Evolutionary conservation across 2,329 filamentous ascomycete genomes (phyloP).

Genomic region (Fusarium caatingaense): DNA sequence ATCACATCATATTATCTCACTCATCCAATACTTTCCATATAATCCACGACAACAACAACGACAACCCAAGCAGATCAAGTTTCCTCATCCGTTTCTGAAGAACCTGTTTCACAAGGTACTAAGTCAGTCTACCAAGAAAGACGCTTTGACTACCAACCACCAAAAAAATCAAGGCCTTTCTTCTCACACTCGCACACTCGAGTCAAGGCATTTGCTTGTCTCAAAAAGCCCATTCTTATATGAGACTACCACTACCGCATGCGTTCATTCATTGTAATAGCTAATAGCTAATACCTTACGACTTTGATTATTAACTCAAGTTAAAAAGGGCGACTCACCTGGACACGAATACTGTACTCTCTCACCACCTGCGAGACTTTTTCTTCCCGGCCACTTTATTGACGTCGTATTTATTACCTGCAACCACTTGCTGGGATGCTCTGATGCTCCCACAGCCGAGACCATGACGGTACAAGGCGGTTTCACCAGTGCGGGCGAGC

Average conservation of each 20-base stretch:
- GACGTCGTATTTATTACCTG: conserved; percentile 35
- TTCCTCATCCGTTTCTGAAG: conserved; percentile 29
- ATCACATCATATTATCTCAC: conserved; percentile 1
- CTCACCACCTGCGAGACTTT: conserved; percentile 1
- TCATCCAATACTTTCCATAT: neutral
- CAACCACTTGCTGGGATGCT: conserved; percentile 45
- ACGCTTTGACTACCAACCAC: conserved; percentile 27
- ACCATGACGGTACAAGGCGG: conserved; percentile 47
- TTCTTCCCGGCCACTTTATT: conserved; percentile 9
- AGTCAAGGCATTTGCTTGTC: conserved; percentile 34
- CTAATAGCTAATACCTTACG: conserved; percentile 31
- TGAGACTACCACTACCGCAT: conserved; percentile 35
- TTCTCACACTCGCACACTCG: neutral
- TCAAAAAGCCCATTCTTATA: conserved; percentile 31
- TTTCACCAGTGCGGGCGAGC: conserved; percentile 46
- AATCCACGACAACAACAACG: neutral
- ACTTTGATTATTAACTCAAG: neutral
- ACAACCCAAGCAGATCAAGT: conserved; percentile 6
- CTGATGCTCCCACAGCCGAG: conserved; percentile 37
- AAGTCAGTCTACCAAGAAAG: neutral
- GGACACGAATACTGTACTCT: neutral
- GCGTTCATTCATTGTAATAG: conserved; percentile 29
- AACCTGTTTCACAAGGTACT: conserved; percentile 17
- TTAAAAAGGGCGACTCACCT: conserved; percentile 2
- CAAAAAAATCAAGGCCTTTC: conserved; percentile 6